Base-by-base conservation (phyloP, 495 filamentous ascomycete species). In the Aspergillus carlsbadensis region DNA sequence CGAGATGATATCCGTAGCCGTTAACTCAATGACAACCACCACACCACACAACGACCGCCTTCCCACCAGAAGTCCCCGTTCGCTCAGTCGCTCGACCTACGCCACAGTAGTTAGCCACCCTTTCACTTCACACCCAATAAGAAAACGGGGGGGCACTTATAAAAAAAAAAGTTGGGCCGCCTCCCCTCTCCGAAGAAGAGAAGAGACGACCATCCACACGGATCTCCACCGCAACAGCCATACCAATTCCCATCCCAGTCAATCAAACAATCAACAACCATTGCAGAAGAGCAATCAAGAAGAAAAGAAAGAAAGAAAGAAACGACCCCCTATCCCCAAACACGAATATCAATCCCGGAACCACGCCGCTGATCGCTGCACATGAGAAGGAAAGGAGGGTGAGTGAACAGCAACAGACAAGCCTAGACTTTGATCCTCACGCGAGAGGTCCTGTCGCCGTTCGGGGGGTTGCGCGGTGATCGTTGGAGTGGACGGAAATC, bases 401-500 rank as follows among this genome's bases (percentile, higher is more conserved):
- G n/a, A n/a, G n/a, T n/a, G n/a, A n/a, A n/a, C n/a, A n/a, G 34
- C 43, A 51, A 68, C 82, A 76, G 91, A 95, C 89, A 94, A 92
- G 91, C 82, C 91, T 75, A 89, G 85, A 75, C 91, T 91, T 92
- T 96, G 91, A 96, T 84, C 78, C 90, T 89, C 91, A 91, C 89
- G 85, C 88, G 63, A 85, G 91, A 92, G 89, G 90, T 91, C 91
- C 91, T 79, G 74, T 65, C 44, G 14, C 17, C 20, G 11, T 31
- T 57, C 24, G 47, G 13, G 51, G 44, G 39, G 43, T 15, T 34
- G 18, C 26, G 36, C 43, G 34, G 11, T 49, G 14, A 34, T 10
- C n/a, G 5, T 17, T 34, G 26, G 26, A 3, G 26, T 29, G 26
- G 8, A 8, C 31, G 31, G 26, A 39, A 44, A 13, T 35, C 35